Base-by-base conservation (phyloP, 805 yeast species). In the Candida peoriensis region DNA sequence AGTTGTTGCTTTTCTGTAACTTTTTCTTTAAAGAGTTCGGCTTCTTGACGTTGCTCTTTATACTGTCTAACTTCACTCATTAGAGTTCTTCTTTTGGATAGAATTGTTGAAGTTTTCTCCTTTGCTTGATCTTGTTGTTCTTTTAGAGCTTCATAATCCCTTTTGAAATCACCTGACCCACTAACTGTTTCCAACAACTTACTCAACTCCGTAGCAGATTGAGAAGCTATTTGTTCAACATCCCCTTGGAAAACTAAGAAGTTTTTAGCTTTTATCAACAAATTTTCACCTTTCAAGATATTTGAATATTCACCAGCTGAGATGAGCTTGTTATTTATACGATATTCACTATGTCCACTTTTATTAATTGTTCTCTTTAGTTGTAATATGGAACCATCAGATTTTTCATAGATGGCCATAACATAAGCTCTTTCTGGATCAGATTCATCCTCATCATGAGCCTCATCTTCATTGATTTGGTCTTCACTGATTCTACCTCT, bases 201-300 rank as follows among this genome's bases (percentile, higher is more conserved):
- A 2, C 94, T 76, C 40, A 93, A 66, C 24, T 87, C 95, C 17
- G 60, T 58, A 0, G 97, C 76, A 0, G 90, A 76, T 55, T 89
- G 95, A 0, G 95, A 72, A 0, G 97, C 97, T 26, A 93, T 78
- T 47, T 79, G 82, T 56, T 90, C 97, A 33, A 93, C 95, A 54
- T 90, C 97, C 41, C 98, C 97, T 64, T 93, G 98, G 54, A 90
- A 88, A 7, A 93, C 97, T 41, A 93, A 63, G 50, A 90, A 90
- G 57, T 93, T 93, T 53, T 86, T 73, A 1, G 97, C 96, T 53
- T 83, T 86, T 45, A 88, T 82, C 40, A 89, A 62, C 36, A 90
- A 87, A 50, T 86, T 85, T 52, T 90, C 94, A 6, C 66, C 64
- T 46, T 81, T 84, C 51, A 93, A 68, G 2, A 78, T 67, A 32